Percentiles rank a stretch among this genome's conserved stretches.
Evolutionary conservation across 1,284 basidiomycete genomes (phyloP).

Genomic region (Ustilago shanxiensis): DNA sequence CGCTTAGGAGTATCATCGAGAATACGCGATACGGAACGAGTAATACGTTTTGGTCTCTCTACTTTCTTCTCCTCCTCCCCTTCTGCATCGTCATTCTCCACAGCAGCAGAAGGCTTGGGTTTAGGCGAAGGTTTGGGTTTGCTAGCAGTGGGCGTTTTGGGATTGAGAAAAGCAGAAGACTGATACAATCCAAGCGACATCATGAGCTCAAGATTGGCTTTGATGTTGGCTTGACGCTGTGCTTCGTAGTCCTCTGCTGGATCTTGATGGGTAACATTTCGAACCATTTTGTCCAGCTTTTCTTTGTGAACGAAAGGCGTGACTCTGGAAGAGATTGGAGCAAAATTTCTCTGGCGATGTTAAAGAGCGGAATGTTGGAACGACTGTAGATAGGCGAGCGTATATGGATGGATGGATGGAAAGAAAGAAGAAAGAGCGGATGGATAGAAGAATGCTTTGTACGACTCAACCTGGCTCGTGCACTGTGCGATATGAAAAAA

Average conservation of each 20-base stretch:
- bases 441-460: slow-evolving; percentile 8
- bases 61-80: not conserved
- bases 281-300: slow-evolving; percentile 11
- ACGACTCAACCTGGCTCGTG: slow-evolving; percentile 7
- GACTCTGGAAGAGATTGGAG: too few species aligned
- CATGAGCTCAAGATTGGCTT: slow-evolving; percentile 44
- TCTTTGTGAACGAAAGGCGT: not conserved
- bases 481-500: not conserved
- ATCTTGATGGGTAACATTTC: not conserved
- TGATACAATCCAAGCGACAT: slow-evolving; percentile 36
- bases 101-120: not conserved
- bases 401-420: slow-evolving; percentile 2
- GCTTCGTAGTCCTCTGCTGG: slow-evolving; percentile 32
- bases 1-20: not conserved
- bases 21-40: slow-evolving; percentile 19
- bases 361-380: not conserved
- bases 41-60: slow-evolving; percentile 14
- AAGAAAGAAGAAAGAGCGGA: not conserved
- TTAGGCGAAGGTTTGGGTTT: slow-evolving; percentile 5
- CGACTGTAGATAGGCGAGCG: not conserved
- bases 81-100: not conserved
- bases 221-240: slow-evolving; percentile 30
- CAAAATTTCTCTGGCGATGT: too few species aligned
- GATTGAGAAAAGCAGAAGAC: slow-evolving; percentile 8
- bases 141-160: not conserved